These are phyloP conservation scores for Ascochyta clinopodiicola DNA, from an alignment of 2,329 filamentous ascomycete species.

Conservation along the genomic window DNA sequence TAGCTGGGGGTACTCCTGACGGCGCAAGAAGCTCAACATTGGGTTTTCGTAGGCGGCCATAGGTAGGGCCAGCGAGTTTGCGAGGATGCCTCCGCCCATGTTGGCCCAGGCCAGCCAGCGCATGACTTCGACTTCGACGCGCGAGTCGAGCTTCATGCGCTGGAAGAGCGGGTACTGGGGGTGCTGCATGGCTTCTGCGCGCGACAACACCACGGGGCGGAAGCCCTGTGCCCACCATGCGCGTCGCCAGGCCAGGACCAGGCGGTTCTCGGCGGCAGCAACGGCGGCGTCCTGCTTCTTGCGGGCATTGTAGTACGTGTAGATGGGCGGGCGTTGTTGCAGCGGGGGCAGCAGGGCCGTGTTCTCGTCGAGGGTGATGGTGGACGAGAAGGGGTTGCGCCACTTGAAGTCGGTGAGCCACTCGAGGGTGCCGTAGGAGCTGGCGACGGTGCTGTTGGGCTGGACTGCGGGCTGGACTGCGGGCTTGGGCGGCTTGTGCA, in stretches of 20 bases:
- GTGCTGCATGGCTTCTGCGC: constrained; percentile 82
- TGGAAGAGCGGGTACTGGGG: constrained; percentile 77
- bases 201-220: constrained; percentile 79
- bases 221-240: constrained; percentile 98
- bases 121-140: constrained; percentile 67
- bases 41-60: constrained; percentile 79
- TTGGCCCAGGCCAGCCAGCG: constrained; percentile 92
- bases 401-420: constrained; percentile 94
- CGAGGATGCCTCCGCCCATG: constrained; percentile 83
- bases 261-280: constrained; percentile 74
- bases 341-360: constrained; percentile 83
- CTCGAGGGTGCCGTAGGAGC: constrained; percentile 67
- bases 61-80: constrained; percentile 80
- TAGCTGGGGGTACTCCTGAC: constrained; percentile 75
- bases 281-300: constrained; percentile 67
- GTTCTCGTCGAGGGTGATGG: constrained; percentile 79
- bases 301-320: constrained; percentile 86
- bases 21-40: constrained; percentile 74
- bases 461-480: constrained; percentile 80
- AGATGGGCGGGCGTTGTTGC: constrained; percentile 73
- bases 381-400: constrained; percentile 86
- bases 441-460: constrained; percentile 72
- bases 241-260: constrained; percentile 86
- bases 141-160: constrained; percentile 44
- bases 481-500: constrained; percentile 75